phyloP scores from a whole-genome alignment of 805 yeast genomes.

The Yarrowia sp. region DNA sequence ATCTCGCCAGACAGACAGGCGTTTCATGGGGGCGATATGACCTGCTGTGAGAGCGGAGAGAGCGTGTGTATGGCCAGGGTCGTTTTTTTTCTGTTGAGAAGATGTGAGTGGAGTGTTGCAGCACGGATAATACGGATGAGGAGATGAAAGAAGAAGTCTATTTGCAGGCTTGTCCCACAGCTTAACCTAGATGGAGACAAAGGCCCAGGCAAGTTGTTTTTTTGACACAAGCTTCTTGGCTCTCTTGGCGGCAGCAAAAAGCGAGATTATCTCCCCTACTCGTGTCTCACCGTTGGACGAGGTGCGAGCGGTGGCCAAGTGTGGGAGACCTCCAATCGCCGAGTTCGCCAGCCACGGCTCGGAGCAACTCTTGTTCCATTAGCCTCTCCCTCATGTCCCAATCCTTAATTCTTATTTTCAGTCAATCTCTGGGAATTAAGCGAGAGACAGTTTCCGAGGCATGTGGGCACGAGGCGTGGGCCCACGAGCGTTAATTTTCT shows the following conservation, averaged over 20 bases:
- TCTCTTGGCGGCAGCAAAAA: conserved; percentile 37
- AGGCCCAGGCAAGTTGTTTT: background rate
- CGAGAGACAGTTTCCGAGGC: conserved; percentile 2
- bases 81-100: conserved; percentile 3
- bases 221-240: conserved; percentile 35
- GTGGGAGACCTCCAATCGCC: too few species aligned
- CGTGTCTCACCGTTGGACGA: conserved; percentile 5
- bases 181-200: conserved; percentile 34
- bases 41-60: conserved; percentile 1
- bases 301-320: too few species aligned
- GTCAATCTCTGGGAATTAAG: background rate
- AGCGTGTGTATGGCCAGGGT: background rate
- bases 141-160: conserved; percentile 37
- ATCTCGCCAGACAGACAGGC: conserved; percentile 38
- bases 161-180: conserved; percentile 38
- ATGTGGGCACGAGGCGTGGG: conserved; percentile 12
- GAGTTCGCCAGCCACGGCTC: background rate
- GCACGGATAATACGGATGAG: conserved; percentile 16
- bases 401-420: conserved; percentile 27
- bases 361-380: conserved; percentile 13
- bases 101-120: background rate
- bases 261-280: conserved; percentile 13
- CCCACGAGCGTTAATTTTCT: background rate
- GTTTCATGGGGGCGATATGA: conserved; percentile 19
- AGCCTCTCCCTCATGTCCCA: conserved; percentile 26